These are phyloP conservation scores for Inga laurina DNA, from an alignment of 306 rosid species.

Conservation along the genomic window DNA sequence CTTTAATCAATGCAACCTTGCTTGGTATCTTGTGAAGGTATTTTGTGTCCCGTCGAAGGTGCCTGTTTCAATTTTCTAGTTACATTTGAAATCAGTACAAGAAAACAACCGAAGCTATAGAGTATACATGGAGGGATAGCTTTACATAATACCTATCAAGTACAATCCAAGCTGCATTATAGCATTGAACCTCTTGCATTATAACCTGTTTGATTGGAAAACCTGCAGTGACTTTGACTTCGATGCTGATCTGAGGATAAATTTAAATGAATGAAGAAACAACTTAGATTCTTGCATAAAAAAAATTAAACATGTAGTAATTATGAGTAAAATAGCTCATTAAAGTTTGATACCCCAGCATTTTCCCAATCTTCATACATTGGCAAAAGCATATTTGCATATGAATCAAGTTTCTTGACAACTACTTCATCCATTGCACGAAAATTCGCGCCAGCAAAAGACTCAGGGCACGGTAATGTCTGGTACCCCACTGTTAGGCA, in stretches of 20 bases:
- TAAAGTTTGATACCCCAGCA: constrained; percentile 44
- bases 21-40: constrained; percentile 50
- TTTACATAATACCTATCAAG: constrained; percentile 52
- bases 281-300: constrained; percentile 1
- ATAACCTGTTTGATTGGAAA: constrained; percentile 62
- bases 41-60: constrained; percentile 50
- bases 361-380: constrained; percentile 39
- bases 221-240: constrained; percentile 64
- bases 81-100: neutral
- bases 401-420: constrained; percentile 53
- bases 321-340: neutral
- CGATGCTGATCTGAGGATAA: constrained; percentile 50
- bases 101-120: neutral
- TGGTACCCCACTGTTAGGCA: constrained; percentile 55
- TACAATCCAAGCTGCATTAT: constrained; percentile 55
- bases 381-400: constrained; percentile 45
- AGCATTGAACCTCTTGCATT: constrained; percentile 51
- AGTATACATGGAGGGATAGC: neutral
- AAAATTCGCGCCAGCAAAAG: constrained; percentile 42
- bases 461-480: constrained; percentile 44
- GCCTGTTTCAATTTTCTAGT: constrained; percentile 43
- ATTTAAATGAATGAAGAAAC: neutral
- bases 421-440: constrained; percentile 68
- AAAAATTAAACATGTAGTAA: neutral
- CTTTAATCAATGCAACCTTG: constrained; percentile 52